Conservation (phyloP, 1,284 basidiomycete genomes). For the Puccinia novopanici region DNA sequence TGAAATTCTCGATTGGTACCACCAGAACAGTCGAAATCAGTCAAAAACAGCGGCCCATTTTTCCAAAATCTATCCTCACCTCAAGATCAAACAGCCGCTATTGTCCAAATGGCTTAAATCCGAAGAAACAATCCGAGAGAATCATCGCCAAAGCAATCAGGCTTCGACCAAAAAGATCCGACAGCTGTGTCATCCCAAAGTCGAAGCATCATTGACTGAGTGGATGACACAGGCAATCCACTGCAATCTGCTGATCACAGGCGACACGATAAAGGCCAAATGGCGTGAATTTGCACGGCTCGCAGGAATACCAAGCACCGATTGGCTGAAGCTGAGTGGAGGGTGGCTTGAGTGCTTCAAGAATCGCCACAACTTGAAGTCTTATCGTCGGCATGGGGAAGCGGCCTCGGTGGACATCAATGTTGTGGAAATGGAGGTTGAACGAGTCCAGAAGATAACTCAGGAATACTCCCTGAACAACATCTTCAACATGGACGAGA, state of each 20-base stretch:
- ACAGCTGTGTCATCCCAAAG: too few species aligned
- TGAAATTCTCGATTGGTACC: constrained; percentile 42
- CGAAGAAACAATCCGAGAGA: constrained; percentile 17
- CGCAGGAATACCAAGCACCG: not conserved
- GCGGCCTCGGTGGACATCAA: constrained; percentile 2
- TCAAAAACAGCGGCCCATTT: constrained; percentile 29
- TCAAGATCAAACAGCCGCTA: constrained; percentile 35
- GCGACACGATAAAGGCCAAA: constrained; percentile 11
- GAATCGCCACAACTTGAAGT: not conserved
- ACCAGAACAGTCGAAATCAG: constrained; percentile 37
- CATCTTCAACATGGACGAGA: constrained; percentile 43
- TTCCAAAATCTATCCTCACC: not conserved
- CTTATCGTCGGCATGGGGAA: constrained; percentile 8
- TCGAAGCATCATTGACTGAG: not conserved
- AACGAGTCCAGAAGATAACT: constrained; percentile 1
- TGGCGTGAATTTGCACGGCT: constrained; percentile 42
- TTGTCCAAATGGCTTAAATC: constrained; percentile 36
- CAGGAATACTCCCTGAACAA: not conserved
- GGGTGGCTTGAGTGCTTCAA: constrained; percentile 40
- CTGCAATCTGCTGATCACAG: not conserved
- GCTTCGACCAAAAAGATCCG: not conserved
- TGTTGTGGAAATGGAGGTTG: not conserved
- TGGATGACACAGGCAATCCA: constrained; percentile 7
- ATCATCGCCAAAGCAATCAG: not conserved
- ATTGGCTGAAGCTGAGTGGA: constrained; percentile 21